These are phyloP conservation scores for Yamadazyma sp. DNA, from an alignment of 1,139 yeast species.

Conservation along the genomic window DNA sequence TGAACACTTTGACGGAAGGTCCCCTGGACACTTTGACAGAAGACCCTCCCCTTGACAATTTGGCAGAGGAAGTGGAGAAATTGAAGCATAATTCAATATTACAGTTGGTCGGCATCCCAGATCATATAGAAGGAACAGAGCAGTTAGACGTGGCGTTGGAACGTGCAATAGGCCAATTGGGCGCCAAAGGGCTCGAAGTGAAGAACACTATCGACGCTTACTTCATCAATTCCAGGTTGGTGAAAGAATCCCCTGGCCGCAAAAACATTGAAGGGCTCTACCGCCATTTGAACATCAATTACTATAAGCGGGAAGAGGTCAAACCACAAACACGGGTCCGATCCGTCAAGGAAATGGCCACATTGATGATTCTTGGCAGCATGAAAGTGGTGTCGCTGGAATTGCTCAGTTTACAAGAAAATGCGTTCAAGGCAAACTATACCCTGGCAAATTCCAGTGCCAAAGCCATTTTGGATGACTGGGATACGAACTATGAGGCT, in stretches of 20 bases:
- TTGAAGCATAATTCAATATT: constrained; percentile 14
- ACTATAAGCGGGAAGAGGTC: constrained; percentile 10
- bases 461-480: constrained; percentile 23
- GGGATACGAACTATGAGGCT: constrained; percentile 21
- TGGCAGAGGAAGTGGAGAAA: no score
- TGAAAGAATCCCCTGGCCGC: constrained; percentile 4
- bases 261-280: constrained; percentile 11
- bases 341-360: constrained; percentile 19
- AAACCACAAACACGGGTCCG: constrained; percentile 15
- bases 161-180: constrained; percentile 42
- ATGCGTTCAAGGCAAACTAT: constrained; percentile 13
- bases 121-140: constrained; percentile 26
- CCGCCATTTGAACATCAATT: constrained; percentile 9
- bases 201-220: constrained; percentile 9
- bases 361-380: constrained; percentile 25
- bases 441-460: constrained; percentile 21
- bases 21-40: no score
- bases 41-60: no score
- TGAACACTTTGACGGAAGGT: background rate
- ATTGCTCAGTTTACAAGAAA: constrained; percentile 6
- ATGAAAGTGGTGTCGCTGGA: constrained; percentile 22
- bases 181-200: constrained; percentile 23
- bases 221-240: constrained; percentile 5
- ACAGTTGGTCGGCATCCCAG: constrained; percentile 12
- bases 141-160: constrained; percentile 54